Evolutionary conservation across 139 green algal species (phyloP), one percentile per base, ranked within the genome.

Genomic region (Mesotaenium endlicherianum): DNA sequence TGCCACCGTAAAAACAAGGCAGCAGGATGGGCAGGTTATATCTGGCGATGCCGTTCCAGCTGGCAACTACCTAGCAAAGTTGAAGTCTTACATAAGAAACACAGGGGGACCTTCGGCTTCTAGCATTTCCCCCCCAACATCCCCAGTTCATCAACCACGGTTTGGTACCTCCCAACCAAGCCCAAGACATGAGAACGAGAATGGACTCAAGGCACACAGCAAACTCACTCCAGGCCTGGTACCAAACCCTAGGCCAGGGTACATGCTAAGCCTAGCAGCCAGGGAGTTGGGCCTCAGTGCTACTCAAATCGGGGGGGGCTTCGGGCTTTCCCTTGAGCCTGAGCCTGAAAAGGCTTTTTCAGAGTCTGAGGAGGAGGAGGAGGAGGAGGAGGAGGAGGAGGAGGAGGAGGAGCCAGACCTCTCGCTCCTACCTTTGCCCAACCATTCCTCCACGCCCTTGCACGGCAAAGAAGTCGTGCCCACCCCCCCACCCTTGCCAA

Each of bases 311-410:
- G 5, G 17, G 4, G 16, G n/a, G n/a, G 4, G 57, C 57, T 3
- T 68, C 57, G 34, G 57, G 57, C 26, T 4, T 6, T 2, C n/a
- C 36, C 34, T 30, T 26, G 57, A 68, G 3, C 34, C n/a, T 26
- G 85, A 91, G 57, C 86, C 84, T 80, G 68, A 91, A 68, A 82
- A 90, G 47, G n/a, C n/a, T n/a, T n/a, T n/a, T n/a, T n/a, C n/a
- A n/a, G 86, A 84, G 26, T 79, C 80, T 34, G 85, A 89, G 40
- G 87, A 91, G 75, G 84, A 88, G 75, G 89, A 92, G 40, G 84
- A 49, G 53, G 83, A 87, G 41, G 89, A 89, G 34, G 77, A 88
- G 44, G 83, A 92, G n/a, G 88, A 88, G 60, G 83, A 90, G n/a
- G 88, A 88, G 71, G 88, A 86, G 45, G 39, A 75, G 31, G 43